Conservation (phyloP, 108 stramenopile species). For the Nitzschia inconspicua region DNA sequence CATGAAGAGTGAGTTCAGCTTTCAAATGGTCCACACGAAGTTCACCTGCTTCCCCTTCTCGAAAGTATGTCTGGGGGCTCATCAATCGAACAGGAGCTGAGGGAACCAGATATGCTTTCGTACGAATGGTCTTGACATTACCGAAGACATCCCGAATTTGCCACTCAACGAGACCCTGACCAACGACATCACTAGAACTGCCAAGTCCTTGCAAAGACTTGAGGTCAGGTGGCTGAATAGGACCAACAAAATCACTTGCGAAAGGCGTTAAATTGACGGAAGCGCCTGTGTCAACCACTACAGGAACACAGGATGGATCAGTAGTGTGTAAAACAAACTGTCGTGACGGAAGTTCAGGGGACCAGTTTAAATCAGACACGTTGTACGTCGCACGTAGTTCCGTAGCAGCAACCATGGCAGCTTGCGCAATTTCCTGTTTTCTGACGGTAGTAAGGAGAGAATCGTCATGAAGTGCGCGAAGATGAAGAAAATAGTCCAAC, state of each 20-base stretch:
- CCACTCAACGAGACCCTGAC: constrained; percentile 32
- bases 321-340: too few relatives aligned
- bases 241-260: constrained; percentile 11
- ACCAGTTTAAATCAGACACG: too few relatives aligned
- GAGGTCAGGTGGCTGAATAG: background rate
- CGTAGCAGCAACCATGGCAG: too few relatives aligned
- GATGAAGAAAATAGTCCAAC: too few relatives aligned
- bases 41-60: background rate
- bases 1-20: background rate
- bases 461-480: too few relatives aligned
- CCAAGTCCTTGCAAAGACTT: background rate
- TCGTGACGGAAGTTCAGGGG: too few relatives aligned
- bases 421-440: too few relatives aligned
- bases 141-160: constrained; percentile 10
- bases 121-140: background rate
- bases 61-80: constrained; percentile 13
- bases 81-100: constrained; percentile 16
- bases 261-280: constrained; percentile 25
- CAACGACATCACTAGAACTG: constrained; percentile 6
- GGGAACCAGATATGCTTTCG: constrained; percentile 20
- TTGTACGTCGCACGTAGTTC: too few relatives aligned
- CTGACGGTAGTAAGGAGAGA: too few relatives aligned
- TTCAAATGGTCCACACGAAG: too few relatives aligned
- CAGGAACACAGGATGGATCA: too few relatives aligned
- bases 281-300: constrained; percentile 37